Conservation (phyloP, 2,329 filamentous ascomycete species). For the Pseudocercospora macadamiae region DNA sequence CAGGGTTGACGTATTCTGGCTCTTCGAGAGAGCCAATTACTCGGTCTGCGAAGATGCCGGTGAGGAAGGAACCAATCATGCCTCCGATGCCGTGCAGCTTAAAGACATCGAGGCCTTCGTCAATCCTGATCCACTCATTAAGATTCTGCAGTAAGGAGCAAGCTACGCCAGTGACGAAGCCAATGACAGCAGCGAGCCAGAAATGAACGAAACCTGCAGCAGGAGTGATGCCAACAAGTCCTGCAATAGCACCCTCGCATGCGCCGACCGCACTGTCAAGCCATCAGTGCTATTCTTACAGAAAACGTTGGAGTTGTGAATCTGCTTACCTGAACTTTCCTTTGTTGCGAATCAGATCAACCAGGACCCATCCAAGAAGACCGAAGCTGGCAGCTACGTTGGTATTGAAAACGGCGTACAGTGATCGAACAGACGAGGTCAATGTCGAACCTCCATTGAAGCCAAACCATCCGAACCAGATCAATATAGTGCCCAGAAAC, state of each 20-base stretch:
- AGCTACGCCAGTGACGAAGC: constrained; percentile 57
- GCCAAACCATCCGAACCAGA: constrained; percentile 67
- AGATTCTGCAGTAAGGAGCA: constrained; percentile 55
- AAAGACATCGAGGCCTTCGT: constrained; percentile 64
- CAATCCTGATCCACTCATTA: constrained; percentile 58
- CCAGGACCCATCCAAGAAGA: constrained; percentile 56
- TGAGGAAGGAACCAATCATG: constrained; percentile 61
- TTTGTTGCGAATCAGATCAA: constrained; percentile 56
- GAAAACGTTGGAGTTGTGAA: too few relatives aligned
- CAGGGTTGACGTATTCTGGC: constrained; percentile 10
- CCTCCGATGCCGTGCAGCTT: constrained; percentile 62
- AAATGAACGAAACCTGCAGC: constrained; percentile 18
- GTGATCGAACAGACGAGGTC: constrained; percentile 56
- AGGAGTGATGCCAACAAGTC: constrained; percentile 62
- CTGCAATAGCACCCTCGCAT: constrained; percentile 61
- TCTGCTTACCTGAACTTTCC: constrained; percentile 59
- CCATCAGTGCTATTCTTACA: too few relatives aligned
- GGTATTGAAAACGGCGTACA: constrained; percentile 61
- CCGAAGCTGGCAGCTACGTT: constrained; percentile 46
- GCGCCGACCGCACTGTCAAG: too few relatives aligned
- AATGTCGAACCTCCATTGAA: constrained; percentile 62
- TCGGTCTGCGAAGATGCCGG: constrained; percentile 59
- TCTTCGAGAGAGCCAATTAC: constrained; percentile 55
- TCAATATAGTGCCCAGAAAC: constrained; percentile 65
- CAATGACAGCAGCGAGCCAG: constrained; percentile 55